Conservation (phyloP, 208 protist genomes). For the Novymonas esmeraldas region DNA sequence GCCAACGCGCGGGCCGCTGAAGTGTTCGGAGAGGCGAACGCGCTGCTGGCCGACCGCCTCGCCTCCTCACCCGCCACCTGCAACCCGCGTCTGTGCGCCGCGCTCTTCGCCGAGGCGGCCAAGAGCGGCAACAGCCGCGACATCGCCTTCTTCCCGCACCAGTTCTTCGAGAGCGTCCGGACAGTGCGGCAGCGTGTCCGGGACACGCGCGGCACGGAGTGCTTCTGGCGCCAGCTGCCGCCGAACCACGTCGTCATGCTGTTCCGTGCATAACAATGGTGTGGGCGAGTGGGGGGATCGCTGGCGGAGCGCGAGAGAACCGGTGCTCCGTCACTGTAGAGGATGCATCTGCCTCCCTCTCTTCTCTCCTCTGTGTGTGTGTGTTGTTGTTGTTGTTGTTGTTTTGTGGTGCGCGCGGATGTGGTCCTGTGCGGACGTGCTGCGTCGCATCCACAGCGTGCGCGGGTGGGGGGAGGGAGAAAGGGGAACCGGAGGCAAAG, state of each 20-base stretch:
- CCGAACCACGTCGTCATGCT: slow-evolving; percentile 39
- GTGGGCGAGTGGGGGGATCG: not conserved
- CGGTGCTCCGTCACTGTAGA: too few species aligned
- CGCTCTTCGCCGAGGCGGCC: slow-evolving; percentile 4
- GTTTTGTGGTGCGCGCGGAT: too few species aligned
- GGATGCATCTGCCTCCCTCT: not conserved
- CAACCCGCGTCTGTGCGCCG: slow-evolving; percentile 12
- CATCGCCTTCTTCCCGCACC: slow-evolving; percentile 37
- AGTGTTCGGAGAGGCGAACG: slow-evolving; percentile 19
- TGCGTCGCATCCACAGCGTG: too few species aligned
- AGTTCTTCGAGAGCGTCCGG: slow-evolving; percentile 36
- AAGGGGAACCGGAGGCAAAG: too few species aligned
- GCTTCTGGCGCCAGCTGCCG: slow-evolving; percentile 46
- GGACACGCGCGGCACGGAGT: slow-evolving; percentile 10
- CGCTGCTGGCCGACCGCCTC: slow-evolving; percentile 16
- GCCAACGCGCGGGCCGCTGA: slow-evolving; percentile 20
- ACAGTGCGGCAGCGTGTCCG: slow-evolving; percentile 15
- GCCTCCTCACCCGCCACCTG: slow-evolving; percentile 1
- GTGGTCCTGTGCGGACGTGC: too few species aligned
- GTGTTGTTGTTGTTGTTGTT: too few species aligned
- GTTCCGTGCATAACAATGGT: slow-evolving; percentile 17
- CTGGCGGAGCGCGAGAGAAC: not conserved
- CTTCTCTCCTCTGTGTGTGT: not conserved
- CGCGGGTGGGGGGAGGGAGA: too few species aligned
- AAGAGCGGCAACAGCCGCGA: slow-evolving; percentile 9